phyloP scores from a whole-genome alignment of 2,329 filamentous ascomycete genomes.

The Hansfordia pulvinata region DNA sequence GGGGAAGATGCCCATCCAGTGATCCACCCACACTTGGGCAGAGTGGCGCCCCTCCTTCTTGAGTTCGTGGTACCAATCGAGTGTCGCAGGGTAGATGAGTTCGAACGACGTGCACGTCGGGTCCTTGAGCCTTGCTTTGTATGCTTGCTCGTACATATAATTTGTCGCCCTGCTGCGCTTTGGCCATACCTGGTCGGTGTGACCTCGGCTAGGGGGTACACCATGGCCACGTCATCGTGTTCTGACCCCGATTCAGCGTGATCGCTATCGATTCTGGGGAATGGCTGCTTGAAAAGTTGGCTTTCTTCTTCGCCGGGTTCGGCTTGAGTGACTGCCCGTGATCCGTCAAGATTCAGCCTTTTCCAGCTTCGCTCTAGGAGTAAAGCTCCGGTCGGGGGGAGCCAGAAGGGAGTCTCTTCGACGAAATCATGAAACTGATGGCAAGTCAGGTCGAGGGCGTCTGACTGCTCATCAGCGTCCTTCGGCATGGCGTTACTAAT shows the following conservation, averaged over 20 bases:
- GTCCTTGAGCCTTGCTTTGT: constrained; percentile 8
- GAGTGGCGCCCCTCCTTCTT: constrained; percentile 30
- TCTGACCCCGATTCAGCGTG: constrained; percentile 9
- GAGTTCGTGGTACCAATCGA: constrained; percentile 37
- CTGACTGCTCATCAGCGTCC: constrained; percentile 15
- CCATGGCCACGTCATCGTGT: constrained; percentile 28
- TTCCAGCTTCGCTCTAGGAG: constrained; percentile 24
- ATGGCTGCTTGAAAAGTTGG: constrained; percentile 2
- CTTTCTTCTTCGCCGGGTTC: constrained; percentile 6
- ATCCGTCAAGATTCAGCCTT: constrained; percentile 10
- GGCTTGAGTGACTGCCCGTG: constrained; percentile 8
- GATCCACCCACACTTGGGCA: constrained; percentile 31
- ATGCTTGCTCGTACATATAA: constrained; percentile 24
- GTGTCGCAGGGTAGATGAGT: constrained; percentile 31
- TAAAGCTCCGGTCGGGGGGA: constrained; percentile 19
- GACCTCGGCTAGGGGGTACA: constrained; percentile 28
- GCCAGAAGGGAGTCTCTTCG: constrained; percentile 14
- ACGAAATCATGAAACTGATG: constrained; percentile 20
- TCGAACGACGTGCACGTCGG: constrained; percentile 12
- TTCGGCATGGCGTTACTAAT: constrained; percentile 16
- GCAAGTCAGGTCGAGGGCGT: constrained; percentile 28
- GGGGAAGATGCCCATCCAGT: constrained; percentile 27
- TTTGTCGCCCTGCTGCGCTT: constrained; percentile 24
- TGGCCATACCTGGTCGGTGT: constrained; percentile 9
- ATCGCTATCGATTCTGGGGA: constrained; percentile 11